A percentile compares a stretch with the other conserved stretches of the same genome.
phyloP scores from a whole-genome alignment of 352 stramenopile species.

The Pythium volutum region DNA sequence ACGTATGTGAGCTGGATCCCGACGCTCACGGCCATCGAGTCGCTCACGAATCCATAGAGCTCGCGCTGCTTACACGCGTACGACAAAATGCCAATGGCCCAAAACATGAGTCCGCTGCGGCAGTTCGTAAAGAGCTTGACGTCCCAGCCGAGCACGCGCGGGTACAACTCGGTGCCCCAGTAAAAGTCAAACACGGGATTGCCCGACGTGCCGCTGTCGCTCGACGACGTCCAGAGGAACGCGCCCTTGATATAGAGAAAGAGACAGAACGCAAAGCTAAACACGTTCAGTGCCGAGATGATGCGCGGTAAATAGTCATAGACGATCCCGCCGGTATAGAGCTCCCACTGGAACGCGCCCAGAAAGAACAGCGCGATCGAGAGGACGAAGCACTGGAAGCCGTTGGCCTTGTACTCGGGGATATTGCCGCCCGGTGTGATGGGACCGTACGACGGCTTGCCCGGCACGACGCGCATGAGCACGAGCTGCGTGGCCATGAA shows the following conservation, averaged over 20 bases:
- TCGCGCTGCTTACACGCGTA: conserved; percentile 90
- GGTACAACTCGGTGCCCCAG: conserved; percentile 98
- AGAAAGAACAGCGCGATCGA: conserved; percentile 76
- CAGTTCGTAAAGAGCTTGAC: conserved; percentile 98
- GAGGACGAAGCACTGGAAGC: conserved; percentile 89
- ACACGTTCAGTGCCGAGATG: conserved; percentile 93
- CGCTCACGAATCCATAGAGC: conserved; percentile 69
- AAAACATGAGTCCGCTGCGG: conserved; percentile 96
- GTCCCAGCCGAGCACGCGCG: conserved; percentile 89
- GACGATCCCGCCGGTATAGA: conserved; percentile 71
- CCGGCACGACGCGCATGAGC: conserved; percentile 89
- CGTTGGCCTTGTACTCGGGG: conserved; percentile 92
- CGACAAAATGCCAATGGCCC: conserved; percentile 88
- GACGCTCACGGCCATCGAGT: conserved; percentile 88
- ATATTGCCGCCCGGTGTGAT: conserved; percentile 86
- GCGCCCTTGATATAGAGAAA: conserved; percentile 92
- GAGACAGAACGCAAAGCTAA: conserved; percentile 92
- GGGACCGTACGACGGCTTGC: conserved; percentile 81
- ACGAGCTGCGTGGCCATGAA: conserved; percentile 90
- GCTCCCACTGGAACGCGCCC: conserved; percentile 44
- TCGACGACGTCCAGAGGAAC: conserved; percentile 80
- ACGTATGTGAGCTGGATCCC: conserved; percentile 93
- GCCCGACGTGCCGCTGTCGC: conserved; percentile 90
- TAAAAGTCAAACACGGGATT: conserved; percentile 96
- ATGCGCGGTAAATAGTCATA: conserved; percentile 88